These are phyloP conservation scores for Wickerhamomyces sydowiorum DNA, from an alignment of 805 yeast genomes.

Conservation along the genomic window DNA sequence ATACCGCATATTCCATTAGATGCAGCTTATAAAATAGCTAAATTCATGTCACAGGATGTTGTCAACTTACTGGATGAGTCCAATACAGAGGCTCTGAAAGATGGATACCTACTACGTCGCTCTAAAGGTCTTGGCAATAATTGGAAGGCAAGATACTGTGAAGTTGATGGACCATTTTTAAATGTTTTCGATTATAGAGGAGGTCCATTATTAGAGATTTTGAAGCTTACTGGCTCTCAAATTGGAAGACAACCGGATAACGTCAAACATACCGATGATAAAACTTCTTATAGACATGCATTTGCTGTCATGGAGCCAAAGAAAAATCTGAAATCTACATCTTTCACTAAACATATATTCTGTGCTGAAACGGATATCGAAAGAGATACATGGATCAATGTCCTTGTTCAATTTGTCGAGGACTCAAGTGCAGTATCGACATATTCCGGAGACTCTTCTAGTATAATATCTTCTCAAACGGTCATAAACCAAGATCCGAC, in stretches of 20 bases:
- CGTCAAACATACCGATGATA: constrained; percentile 18
- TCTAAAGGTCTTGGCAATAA: constrained; percentile 56
- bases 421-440: constrained; percentile 6
- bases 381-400: constrained; percentile 66
- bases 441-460: background rate
- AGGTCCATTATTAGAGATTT: constrained; percentile 48
- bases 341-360: constrained; percentile 49
- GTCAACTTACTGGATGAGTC: constrained; percentile 52
- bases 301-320: constrained; percentile 47
- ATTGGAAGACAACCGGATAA: constrained; percentile 45
- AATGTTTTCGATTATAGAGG: constrained; percentile 53
- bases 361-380: constrained; percentile 79
- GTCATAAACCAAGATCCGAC: background rate
- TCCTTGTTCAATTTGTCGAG: constrained; percentile 30
- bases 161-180: constrained; percentile 52
- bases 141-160: constrained; percentile 71
- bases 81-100: constrained; percentile 47
- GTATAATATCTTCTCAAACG: constrained; percentile 1
- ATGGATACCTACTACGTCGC: constrained; percentile 60
- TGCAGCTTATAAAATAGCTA: constrained; percentile 48
- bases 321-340: constrained; percentile 20
- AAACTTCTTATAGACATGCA: constrained; percentile 46
- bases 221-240: constrained; percentile 44
- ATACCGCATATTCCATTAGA: constrained; percentile 54
- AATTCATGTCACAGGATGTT: constrained; percentile 62